Evolutionary conservation across 345 rosid genomes (phyloP).

Genomic region (Heritiera fomes): DNA sequence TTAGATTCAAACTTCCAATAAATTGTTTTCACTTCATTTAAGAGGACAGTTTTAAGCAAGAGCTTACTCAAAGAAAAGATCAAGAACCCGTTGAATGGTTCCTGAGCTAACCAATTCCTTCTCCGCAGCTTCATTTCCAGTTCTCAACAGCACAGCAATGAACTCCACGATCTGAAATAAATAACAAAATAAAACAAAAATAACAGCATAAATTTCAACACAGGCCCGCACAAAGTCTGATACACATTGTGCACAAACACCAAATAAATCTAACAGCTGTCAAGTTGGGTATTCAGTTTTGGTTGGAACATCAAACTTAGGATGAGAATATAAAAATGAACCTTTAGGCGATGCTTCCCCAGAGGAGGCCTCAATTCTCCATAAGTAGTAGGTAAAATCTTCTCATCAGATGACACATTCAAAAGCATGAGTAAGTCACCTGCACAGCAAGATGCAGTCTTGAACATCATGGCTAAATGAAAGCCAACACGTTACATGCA

Average conservation of each 20-base stretch:
- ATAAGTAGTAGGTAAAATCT: conserved; percentile 83
- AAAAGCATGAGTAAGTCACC: conserved; percentile 77
- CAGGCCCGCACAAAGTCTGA: background rate
- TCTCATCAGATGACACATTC: conserved; percentile 75
- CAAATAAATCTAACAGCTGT: conserved; percentile 11
- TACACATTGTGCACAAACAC: background rate
- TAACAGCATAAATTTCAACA: background rate
- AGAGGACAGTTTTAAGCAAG: conserved; percentile 18
- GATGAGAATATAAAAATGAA: conserved; percentile 29
- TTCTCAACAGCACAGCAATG: conserved; percentile 80
- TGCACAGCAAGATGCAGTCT: conserved; percentile 33
- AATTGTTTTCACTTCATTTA: conserved; percentile 6
- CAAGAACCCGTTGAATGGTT: conserved; percentile 69
- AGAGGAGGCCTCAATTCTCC: conserved; percentile 97
- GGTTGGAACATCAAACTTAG: background rate
- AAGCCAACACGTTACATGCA: background rate
- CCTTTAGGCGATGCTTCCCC: conserved; percentile 97
- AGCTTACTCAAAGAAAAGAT: conserved; percentile 86
- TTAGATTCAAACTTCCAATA: conserved; percentile 3
- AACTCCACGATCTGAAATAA: conserved; percentile 87
- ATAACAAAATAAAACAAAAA: conserved; percentile 12
- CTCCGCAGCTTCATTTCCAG: conserved; percentile 81
- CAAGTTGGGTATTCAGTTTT: background rate
- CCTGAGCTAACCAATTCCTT: conserved; percentile 81
- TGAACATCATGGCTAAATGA: conserved; percentile 20